phyloP scores from a whole-genome alignment of 768 basidiomycete species.

The Hericium rajendrae region DNA sequence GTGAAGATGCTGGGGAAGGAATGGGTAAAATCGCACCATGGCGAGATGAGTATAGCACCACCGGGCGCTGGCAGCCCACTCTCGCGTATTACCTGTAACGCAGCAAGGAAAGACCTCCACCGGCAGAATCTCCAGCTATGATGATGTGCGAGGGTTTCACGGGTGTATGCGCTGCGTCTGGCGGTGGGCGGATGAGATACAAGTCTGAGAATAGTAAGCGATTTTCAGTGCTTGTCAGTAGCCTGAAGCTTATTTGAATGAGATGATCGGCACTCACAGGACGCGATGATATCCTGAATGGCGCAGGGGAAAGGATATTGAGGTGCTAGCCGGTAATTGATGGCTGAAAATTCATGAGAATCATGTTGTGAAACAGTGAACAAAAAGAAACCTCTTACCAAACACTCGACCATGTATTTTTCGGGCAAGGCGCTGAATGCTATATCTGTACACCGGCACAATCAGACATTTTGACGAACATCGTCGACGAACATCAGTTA shows the following conservation, averaged over 20 bases:
- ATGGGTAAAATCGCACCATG: conserved; percentile 92
- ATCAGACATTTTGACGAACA: neutral
- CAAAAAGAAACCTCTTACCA: conserved; percentile 29
- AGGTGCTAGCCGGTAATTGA: conserved; percentile 83
- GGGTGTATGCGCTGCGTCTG: conserved; percentile 63
- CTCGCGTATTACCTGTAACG: conserved; percentile 86
- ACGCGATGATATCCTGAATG: conserved; percentile 80
- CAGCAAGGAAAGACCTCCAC: conserved; percentile 80
- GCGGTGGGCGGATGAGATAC: conserved; percentile 83
- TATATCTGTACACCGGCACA: conserved; percentile 33
- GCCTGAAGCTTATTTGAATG: neutral
- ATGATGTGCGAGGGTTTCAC: conserved; percentile 78
- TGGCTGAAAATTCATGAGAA: conserved; percentile 31
- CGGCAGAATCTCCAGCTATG: conserved; percentile 87
- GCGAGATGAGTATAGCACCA: conserved; percentile 83
- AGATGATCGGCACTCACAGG: conserved; percentile 44
- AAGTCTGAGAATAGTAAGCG: conserved; percentile 52
- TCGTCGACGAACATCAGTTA: conserved; percentile 15
- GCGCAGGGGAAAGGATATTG: conserved; percentile 96
- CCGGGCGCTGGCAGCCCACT: conserved; percentile 72
- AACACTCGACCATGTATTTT: conserved; percentile 92
- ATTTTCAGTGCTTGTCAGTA: neutral
- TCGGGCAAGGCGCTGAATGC: conserved; percentile 76
- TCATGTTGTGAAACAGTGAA: conserved; percentile 1
- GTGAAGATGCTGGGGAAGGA: conserved; percentile 83